A percentile compares a stretch with the other conserved stretches of the same genome.
Conservation (phyloP, 139 green algal genomes). For the Chlorella vulgaris region DNA sequence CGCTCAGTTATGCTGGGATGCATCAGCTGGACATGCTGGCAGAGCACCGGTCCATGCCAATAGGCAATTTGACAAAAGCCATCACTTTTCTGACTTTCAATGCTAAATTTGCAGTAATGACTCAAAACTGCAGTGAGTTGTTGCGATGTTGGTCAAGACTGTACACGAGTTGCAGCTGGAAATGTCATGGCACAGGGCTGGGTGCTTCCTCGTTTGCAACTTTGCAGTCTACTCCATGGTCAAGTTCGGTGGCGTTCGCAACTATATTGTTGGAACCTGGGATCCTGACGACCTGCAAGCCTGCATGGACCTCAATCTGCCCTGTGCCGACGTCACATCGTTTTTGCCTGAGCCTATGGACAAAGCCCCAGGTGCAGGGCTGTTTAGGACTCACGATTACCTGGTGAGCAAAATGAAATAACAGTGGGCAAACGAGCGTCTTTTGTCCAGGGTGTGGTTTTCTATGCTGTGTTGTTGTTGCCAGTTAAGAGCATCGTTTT, state of each 20-base stretch:
- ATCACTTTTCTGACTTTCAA: background rate
- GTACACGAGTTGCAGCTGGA: too few relatives aligned
- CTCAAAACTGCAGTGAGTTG: background rate
- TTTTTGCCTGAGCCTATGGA: background rate
- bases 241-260: background rate
- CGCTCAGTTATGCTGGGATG: background rate
- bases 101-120: background rate
- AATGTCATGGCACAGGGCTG: too few relatives aligned
- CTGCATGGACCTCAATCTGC: background rate
- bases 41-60: background rate
- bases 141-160: background rate
- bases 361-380: background rate
- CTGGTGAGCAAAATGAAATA: too few relatives aligned
- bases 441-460: background rate
- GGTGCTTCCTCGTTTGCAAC: background rate
- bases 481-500: background rate
- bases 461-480: background rate
- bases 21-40: background rate
- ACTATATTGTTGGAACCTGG: background rate
- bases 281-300: background rate
- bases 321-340: background rate
- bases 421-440: too few relatives aligned
- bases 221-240: background rate
- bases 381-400: background rate
- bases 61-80: background rate